These are phyloP conservation scores for Xylaria nigripes DNA, from an alignment of 495 filamentous ascomycete genomes.

Conservation along the genomic window DNA sequence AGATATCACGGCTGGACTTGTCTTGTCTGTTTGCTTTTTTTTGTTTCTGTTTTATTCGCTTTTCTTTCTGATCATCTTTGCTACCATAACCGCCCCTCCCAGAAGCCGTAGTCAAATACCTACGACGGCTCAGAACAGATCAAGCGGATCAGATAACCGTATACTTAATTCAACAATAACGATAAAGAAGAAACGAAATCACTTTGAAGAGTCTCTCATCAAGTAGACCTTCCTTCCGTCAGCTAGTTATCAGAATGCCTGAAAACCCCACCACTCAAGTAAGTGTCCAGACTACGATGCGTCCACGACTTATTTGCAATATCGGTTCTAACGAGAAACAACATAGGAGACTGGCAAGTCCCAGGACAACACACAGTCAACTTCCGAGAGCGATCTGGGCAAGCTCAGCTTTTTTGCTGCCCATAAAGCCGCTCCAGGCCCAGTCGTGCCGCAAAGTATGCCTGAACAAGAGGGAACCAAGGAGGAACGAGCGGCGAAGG, in stretches of 20 bases:
- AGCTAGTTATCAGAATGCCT: slow-evolving; percentile 17
- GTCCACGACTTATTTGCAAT: background rate
- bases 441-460: slow-evolving; percentile 41
- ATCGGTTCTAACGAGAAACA: background rate
- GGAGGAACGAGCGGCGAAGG: slow-evolving; percentile 58
- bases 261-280: slow-evolving; percentile 20
- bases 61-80: background rate
- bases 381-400: slow-evolving; percentile 25
- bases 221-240: too few species aligned
- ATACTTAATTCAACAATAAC: background rate
- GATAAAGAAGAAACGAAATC: background rate
- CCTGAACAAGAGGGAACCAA: slow-evolving; percentile 49
- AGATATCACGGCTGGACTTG: too few species aligned
- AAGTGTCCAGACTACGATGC: slow-evolving; percentile 4
- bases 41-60: background rate
- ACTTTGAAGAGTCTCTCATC: background rate
- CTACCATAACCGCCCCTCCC: background rate
- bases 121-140: background rate
- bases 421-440: slow-evolving; percentile 43
- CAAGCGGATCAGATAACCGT: background rate
- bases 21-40: too few species aligned
- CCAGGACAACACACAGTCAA: slow-evolving; percentile 24
- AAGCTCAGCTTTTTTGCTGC: slow-evolving; percentile 31
- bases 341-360: slow-evolving; percentile 23
- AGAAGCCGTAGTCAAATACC: background rate